These are phyloP conservation scores for Omphalotus guepiniiformis DNA, from an alignment of 768 basidiomycete species.

Conservation along the genomic window DNA sequence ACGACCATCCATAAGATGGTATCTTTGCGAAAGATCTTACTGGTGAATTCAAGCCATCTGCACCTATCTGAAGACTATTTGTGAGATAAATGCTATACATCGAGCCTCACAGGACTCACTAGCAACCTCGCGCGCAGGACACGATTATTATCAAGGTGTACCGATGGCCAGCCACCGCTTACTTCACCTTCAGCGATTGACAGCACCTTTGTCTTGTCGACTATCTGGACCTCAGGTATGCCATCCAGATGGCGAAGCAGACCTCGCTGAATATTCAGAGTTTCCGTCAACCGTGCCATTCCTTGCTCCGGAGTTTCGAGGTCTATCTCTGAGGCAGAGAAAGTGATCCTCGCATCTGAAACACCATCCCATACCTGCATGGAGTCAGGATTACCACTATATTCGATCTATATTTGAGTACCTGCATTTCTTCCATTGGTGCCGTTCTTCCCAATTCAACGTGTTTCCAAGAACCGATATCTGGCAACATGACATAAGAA, in stretches of 20 bases:
- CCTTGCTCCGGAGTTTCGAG: conserved; percentile 23
- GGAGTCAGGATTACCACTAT: conserved; percentile 5
- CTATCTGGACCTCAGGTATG: conserved; percentile 50
- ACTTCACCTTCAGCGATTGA: conserved; percentile 57
- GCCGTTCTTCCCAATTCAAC: conserved; percentile 66
- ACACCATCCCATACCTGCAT: conserved; percentile 88
- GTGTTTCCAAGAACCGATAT: conserved; percentile 79
- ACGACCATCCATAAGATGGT: conserved; percentile 86
- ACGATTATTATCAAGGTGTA: conserved; percentile 67
- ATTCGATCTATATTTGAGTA: conserved; percentile 22
- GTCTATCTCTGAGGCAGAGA: conserved; percentile 51
- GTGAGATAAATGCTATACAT: conserved; percentile 1
- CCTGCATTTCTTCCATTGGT: conserved; percentile 84
- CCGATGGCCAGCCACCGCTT: conserved; percentile 71
- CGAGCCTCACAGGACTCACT: conserved; percentile 36
- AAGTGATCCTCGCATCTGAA: conserved; percentile 73
- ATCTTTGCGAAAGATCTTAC: conserved; percentile 86
- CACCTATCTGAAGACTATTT: conserved; percentile 65
- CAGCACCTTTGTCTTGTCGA: conserved; percentile 73
- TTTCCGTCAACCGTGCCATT: conserved; percentile 89
- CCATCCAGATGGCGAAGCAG: conserved; percentile 61
- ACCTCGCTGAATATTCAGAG: conserved; percentile 86
- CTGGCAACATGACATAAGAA: conserved; percentile 32
- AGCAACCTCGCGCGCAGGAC: conserved; percentile 70
- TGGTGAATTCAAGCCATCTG: conserved; percentile 93